These are phyloP conservation scores for Tricharina praecox DNA, from an alignment of 495 filamentous ascomycete genomes.

Conservation along the genomic window DNA sequence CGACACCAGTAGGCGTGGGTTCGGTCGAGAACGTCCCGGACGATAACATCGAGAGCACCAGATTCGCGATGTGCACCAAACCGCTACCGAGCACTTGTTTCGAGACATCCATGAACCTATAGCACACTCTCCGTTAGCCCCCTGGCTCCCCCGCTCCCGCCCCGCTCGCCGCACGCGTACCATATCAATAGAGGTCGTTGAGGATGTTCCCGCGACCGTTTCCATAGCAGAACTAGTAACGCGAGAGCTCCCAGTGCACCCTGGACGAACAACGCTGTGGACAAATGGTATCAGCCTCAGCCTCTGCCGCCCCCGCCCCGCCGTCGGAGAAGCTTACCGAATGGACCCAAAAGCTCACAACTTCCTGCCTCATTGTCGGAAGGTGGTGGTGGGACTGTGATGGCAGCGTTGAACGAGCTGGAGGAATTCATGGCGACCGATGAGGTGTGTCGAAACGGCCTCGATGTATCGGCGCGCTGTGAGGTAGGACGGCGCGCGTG, in stretches of 20 bases:
- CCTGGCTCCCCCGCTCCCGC: no score
- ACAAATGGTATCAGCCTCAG: background rate
- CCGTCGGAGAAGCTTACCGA: constrained; percentile 14
- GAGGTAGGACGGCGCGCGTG: background rate
- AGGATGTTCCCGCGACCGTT: constrained; percentile 78
- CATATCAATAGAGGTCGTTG: constrained; percentile 86
- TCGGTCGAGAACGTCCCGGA: constrained; percentile 52
- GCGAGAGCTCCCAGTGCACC: constrained; percentile 72
- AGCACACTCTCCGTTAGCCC: no score
- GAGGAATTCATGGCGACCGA: constrained; percentile 18
- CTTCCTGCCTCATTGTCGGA: constrained; percentile 16
- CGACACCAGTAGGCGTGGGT: constrained; percentile 27
- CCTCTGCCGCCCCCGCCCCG: constrained; percentile 1
- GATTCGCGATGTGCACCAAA: constrained; percentile 76
- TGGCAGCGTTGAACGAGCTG: no score
- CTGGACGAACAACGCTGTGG: constrained; percentile 62
- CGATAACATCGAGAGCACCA: constrained; percentile 88
- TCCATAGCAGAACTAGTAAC: constrained; percentile 71
- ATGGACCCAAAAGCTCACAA: constrained; percentile 25
- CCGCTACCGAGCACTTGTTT: constrained; percentile 95
- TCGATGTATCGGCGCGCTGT: no score
- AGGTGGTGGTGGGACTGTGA: constrained; percentile 11
- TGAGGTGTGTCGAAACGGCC: no score
- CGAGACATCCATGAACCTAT: constrained; percentile 70
- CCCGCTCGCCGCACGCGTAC: no score